A percentile compares a stretch with the other conserved stretches of the same genome.
Evolutionary conservation across 1,284 basidiomycete species (phyloP).

Genomic region (Trichosporon asahii): DNA sequence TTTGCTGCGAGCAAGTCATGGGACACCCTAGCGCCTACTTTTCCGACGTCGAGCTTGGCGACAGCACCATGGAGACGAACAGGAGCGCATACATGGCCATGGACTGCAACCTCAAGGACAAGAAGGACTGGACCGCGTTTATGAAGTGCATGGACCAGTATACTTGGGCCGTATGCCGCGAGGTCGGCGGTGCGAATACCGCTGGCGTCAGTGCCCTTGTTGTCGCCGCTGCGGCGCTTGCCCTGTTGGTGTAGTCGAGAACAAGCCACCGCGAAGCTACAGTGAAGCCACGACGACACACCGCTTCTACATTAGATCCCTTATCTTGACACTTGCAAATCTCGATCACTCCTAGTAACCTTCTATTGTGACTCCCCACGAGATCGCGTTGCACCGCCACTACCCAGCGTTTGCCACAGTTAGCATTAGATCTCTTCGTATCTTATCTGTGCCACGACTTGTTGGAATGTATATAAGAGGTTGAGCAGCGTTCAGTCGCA

Average conservation of each 20-base stretch:
- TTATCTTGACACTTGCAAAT: no score
- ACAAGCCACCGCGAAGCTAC: no score
- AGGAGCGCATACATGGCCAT: not conserved
- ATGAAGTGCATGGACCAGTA: not conserved
- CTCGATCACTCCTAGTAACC: no score
- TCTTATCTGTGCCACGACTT: not conserved
- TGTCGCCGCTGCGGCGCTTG: not conserved
- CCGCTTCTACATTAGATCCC: no score
- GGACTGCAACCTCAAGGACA: not conserved
- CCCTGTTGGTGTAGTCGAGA: not conserved
- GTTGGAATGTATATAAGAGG: not conserved
- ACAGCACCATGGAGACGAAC: not conserved
- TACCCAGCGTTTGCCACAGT: no score
- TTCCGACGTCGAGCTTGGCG: no score
- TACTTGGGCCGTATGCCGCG: not conserved
- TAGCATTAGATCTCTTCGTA: no score
- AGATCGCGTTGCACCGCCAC: no score
- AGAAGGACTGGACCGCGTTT: not conserved
- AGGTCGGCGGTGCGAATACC: not conserved
- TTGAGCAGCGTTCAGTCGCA: not conserved
- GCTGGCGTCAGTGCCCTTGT: not conserved
- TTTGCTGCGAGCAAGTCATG: not conserved
- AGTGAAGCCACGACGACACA: no score
- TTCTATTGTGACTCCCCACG: no score
- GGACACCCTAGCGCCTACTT: not conserved